Conservation (phyloP, 2,329 filamentous ascomycete genomes). For the Ustulina deusta region DNA sequence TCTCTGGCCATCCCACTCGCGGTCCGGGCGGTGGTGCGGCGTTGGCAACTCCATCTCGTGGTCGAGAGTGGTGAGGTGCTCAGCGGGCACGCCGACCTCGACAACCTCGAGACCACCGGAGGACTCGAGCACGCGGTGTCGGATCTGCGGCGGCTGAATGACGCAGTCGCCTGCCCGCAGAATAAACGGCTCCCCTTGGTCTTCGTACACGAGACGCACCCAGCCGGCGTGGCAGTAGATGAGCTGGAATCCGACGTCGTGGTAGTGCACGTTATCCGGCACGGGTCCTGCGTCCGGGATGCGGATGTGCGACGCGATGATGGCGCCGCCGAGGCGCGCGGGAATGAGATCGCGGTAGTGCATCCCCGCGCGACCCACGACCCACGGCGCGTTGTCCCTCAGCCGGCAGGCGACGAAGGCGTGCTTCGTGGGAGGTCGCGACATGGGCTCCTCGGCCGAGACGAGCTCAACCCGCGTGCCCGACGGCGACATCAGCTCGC, state of each 20-base stretch:
- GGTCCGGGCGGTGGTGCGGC: slow-evolving; percentile 34
- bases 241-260: slow-evolving; percentile 40
- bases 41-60: slow-evolving; percentile 40
- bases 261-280: slow-evolving; percentile 38
- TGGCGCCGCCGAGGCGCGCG: slow-evolving; percentile 38
- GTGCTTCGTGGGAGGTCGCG: slow-evolving; percentile 34
- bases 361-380: slow-evolving; percentile 41
- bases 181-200: slow-evolving; percentile 39
- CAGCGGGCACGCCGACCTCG: slow-evolving; percentile 40
- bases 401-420: slow-evolving; percentile 37
- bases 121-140: slow-evolving; percentile 40
- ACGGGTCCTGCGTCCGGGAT: slow-evolving; percentile 39
- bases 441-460: slow-evolving; percentile 30
- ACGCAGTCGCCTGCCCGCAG: slow-evolving; percentile 39
- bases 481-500: slow-evolving; percentile 38
- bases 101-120: slow-evolving; percentile 39
- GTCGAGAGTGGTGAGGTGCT: slow-evolving; percentile 40
- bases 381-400: slow-evolving; percentile 38
- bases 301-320: slow-evolving; percentile 40
- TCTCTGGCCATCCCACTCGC: slow-evolving; percentile 40
- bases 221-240: slow-evolving; percentile 41
- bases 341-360: slow-evolving; percentile 41
- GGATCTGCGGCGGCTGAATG: slow-evolving; percentile 40
- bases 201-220: slow-evolving; percentile 41
- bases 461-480: slow-evolving; percentile 37